Evolutionary conservation across 805 yeast species (phyloP).

Genomic region (Saccharomycopsis amapae): DNA sequence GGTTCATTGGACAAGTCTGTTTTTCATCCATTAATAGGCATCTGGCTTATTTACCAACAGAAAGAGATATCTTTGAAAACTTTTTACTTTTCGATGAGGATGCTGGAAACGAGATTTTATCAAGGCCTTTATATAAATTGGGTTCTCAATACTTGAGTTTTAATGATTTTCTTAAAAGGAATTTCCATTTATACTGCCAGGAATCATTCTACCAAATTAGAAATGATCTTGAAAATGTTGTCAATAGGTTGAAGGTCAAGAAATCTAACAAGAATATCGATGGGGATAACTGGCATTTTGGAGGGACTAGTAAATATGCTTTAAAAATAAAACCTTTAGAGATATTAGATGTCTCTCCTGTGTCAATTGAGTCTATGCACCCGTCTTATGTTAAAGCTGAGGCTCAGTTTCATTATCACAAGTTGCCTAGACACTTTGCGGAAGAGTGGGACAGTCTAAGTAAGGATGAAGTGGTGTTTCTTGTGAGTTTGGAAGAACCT

Average conservation of each 20-base stretch:
- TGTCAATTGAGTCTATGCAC: slow-evolving; percentile 24
- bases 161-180: slow-evolving; percentile 27
- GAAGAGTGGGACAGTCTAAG: slow-evolving; percentile 27
- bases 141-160: slow-evolving; percentile 27
- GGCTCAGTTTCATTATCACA: slow-evolving; percentile 22
- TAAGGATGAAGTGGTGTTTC: slow-evolving; percentile 25
- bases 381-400: slow-evolving; percentile 23
- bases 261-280: slow-evolving; percentile 3
- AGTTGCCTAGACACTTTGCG: slow-evolving; percentile 9
- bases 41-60: slow-evolving; percentile 2
- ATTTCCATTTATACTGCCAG: slow-evolving; percentile 21
- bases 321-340: slow-evolving; percentile 12
- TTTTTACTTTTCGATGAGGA: background rate
- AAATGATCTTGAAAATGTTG: slow-evolving; percentile 22
- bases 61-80: background rate
- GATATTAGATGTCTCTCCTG: background rate
- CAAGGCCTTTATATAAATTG: slow-evolving; percentile 23
- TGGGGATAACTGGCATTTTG: slow-evolving; percentile 8
- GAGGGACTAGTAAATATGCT: slow-evolving; percentile 25
- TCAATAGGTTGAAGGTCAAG: slow-evolving; percentile 22
- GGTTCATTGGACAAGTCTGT: slow-evolving; percentile 4
- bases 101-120: background rate
- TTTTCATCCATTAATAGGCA: slow-evolving; percentile 6
- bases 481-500: slow-evolving; percentile 23
- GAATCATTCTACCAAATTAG: slow-evolving; percentile 24